Base-by-base conservation (phyloP, 1,284 basidiomycete species). In the Rhodotorula glutinis region DNA sequence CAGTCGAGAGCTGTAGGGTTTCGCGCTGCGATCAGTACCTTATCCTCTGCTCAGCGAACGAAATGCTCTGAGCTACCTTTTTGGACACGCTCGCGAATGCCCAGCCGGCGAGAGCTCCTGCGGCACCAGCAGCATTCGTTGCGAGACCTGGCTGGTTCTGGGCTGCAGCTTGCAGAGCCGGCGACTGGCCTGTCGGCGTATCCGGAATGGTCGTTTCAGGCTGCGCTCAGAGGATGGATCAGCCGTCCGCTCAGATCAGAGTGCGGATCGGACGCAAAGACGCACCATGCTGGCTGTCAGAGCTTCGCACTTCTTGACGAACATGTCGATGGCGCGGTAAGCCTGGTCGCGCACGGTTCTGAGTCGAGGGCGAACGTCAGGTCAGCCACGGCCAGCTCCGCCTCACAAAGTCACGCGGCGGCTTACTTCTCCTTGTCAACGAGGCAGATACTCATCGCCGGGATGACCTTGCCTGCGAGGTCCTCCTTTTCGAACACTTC, bases 281-380 rank as follows among this genome's bases (percentile, higher is more conserved):
- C 83, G 49, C 66, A 91, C 92, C 91, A 96, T 89, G 5, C 84
- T 83, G 0, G 84, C 83, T 3, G 87, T 90, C 74, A 94, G 84
- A 7, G 81, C 83, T 76, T 95, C 90, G n/a, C 95, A 79, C 67
- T 84, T 86, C 79, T 89, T 90, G 72, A 94, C 82, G 76, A 94
- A 93, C 65, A 94, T 81, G 57, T 90, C 88, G 70, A 94, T 83
- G 2, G 91, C 89, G 77, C 91, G 93, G 83, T 94, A 96, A 2
- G 91, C 93, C 76, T 96, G 93, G 79, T 96, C 92, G 47, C 93
- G 85, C 1, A 96, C 93, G 7, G 91, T 78, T 74, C 91, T 94
- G 65, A 27, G 40, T 14, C 7, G 43, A 5, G 21, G 4, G 8
- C 43, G 17, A 9, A 16, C 7, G 14, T 38, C 11, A 7, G 33